phyloP scores from a whole-genome alignment of 108 stramenopile species.

The Schizochytrium sp. region DNA sequence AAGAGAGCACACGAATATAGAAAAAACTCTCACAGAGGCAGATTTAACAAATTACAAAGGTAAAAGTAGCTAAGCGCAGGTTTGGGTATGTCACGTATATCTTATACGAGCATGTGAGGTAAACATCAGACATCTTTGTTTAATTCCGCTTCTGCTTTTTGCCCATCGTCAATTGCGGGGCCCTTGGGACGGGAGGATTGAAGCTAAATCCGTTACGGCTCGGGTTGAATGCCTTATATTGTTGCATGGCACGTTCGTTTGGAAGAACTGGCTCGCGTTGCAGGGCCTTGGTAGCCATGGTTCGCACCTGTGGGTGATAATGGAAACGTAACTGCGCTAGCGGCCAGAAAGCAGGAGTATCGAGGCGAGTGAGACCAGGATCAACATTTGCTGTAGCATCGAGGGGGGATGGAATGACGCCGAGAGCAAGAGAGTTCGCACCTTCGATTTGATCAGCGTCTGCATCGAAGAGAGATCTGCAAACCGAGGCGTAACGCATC shows the following conservation, averaged over 20 bases:
- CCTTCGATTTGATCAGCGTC: conserved; percentile 83
- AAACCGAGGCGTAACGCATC: conserved; percentile 78
- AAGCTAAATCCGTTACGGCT: conserved; percentile 24
- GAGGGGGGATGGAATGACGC: conserved; percentile 71
- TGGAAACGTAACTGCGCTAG: conserved; percentile 81
- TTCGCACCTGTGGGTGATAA: conserved; percentile 70
- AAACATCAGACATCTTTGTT: too few species aligned
- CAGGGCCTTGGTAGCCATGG: not conserved
- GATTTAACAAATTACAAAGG: too few species aligned
- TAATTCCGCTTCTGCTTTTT: not conserved
- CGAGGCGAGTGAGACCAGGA: conserved; percentile 85
- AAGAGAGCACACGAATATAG: too few species aligned
- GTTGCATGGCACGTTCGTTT: conserved; percentile 30
- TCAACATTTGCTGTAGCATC: conserved; percentile 74
- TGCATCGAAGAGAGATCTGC: conserved; percentile 82
- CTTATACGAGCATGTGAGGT: too few species aligned
- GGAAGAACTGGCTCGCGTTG: not conserved
- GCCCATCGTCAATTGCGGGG: not conserved
- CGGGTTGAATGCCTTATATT: conserved; percentile 1
- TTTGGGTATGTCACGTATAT: too few species aligned
- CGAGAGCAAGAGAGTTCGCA: conserved; percentile 19
- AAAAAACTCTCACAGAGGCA: too few species aligned
- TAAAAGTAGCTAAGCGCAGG: too few species aligned
- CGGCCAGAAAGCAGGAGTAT: conserved; percentile 86
- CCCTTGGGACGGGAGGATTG: conserved; percentile 43